These are phyloP conservation scores for Somion occarium DNA, from an alignment of 1,284 basidiomycete genomes.

Conservation along the genomic window DNA sequence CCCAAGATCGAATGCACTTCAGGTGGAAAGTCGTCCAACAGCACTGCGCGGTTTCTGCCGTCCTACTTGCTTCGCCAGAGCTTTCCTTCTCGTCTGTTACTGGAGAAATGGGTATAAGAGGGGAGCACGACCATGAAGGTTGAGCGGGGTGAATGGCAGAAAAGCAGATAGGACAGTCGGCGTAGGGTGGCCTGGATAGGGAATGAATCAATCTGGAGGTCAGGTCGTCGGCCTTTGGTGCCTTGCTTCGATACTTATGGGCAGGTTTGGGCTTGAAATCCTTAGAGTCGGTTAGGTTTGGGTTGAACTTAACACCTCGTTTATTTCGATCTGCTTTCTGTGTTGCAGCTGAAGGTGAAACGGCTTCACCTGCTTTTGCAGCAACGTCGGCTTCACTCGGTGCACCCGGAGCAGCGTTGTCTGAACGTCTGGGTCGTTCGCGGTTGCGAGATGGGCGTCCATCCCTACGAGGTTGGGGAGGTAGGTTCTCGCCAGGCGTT, in stretches of 20 bases:
- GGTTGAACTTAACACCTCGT: constrained; percentile 3
- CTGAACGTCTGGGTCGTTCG: too few species aligned
- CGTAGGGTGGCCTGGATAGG: constrained; percentile 61
- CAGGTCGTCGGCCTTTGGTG: constrained; percentile 46
- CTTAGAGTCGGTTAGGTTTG: background rate
- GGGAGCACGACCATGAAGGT: constrained; percentile 76
- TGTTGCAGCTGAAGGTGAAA: background rate
- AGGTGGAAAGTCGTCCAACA: constrained; percentile 86
- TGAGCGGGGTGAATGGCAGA: constrained; percentile 65
- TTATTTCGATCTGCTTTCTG: background rate
- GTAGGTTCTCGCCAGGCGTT: too few species aligned
- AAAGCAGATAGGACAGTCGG: constrained; percentile 82
- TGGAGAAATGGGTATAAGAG: constrained; percentile 41
- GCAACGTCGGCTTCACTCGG: background rate
- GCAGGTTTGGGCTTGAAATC: constrained; percentile 6
- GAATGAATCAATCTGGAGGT: constrained; percentile 63
- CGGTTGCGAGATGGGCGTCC: background rate
- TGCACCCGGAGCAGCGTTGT: background rate
- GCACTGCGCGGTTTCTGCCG: constrained; percentile 42
- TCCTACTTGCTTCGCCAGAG: constrained; percentile 15
- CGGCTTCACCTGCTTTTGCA: background rate
- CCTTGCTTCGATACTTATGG: constrained; percentile 15
- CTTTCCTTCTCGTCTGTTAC: constrained; percentile 28
- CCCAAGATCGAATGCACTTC: constrained; percentile 78
- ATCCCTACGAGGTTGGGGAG: background rate